A percentile compares a stretch with the other conserved stretches of the same genome.
These are phyloP conservation scores for Neurospora sublineolata DNA, from an alignment of 495 filamentous ascomycete genomes.

Conservation along the genomic window DNA sequence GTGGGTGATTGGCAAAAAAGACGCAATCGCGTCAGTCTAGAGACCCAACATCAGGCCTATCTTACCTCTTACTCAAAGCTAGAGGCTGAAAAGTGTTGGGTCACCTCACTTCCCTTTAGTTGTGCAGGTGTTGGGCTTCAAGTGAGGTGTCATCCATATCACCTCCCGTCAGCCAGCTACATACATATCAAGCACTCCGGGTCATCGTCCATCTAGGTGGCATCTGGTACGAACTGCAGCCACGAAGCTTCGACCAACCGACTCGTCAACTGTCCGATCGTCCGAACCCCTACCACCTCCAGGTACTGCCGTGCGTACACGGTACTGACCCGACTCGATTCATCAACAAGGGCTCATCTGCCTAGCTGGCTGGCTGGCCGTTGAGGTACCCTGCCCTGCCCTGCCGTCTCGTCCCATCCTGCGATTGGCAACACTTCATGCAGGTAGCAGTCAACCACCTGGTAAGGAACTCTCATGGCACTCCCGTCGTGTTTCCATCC, in stretches of 20 bases:
- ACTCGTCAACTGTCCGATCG: neutral
- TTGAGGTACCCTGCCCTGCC: neutral
- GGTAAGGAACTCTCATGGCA: conserved; percentile 1
- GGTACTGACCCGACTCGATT: neutral
- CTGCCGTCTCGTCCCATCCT: conserved; percentile 3
- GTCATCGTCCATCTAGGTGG: neutral
- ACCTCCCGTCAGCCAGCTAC: neutral
- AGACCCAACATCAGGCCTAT: neutral
- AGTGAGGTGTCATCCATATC: neutral
- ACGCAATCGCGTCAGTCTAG: neutral
- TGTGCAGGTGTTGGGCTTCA: neutral
- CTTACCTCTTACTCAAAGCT: too few relatives aligned
- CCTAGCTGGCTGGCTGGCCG: neutral
- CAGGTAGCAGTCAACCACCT: conserved; percentile 7
- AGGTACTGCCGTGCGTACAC: neutral
- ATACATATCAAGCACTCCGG: neutral
- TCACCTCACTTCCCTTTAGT: too few relatives aligned
- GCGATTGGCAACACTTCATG: conserved; percentile 11
- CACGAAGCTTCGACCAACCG: neutral
- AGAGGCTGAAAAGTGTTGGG: neutral
- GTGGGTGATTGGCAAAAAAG: neutral
- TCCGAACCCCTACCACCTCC: neutral
- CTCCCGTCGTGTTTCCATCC: conserved; percentile 1
- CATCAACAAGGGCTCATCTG: neutral
- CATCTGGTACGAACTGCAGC: neutral